Evolutionary conservation across 2,329 filamentous ascomycete species (phyloP).

Genomic region (Aureobasidium sp.): DNA sequence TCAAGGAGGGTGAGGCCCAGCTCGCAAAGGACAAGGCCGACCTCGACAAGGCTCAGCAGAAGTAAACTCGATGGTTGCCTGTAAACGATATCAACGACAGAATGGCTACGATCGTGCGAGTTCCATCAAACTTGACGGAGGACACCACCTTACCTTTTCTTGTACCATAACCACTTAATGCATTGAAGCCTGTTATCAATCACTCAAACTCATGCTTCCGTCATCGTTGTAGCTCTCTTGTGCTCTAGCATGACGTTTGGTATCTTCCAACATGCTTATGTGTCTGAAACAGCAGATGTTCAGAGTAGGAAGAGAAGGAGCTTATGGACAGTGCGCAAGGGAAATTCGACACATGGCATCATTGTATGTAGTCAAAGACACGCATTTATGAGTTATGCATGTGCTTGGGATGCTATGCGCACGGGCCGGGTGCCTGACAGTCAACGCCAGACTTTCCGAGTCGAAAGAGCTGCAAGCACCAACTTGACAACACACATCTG

Average conservation of each 20-base stretch:
- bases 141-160: neutral
- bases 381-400: neutral
- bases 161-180: slow-evolving; percentile 11
- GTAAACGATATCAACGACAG: neutral
- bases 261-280: neutral
- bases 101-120: slow-evolving; percentile 3
- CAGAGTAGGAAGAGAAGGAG: neutral
- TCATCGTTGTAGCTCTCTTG: neutral
- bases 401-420: neutral
- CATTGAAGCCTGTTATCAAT: neutral
- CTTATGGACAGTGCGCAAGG: neutral
- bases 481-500: neutral
- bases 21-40: slow-evolving; percentile 27
- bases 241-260: neutral
- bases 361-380: neutral
- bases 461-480: neutral
- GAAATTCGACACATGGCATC: neutral
- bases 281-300: neutral
- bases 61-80: slow-evolving; percentile 16
- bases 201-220: neutral
- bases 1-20: slow-evolving; percentile 24
- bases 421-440: neutral
- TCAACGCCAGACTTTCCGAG: neutral
- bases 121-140: neutral
- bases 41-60: slow-evolving; percentile 20